Evolutionary conservation across 2,329 filamentous ascomycete species (phyloP), one percentile per base, ranked within the genome.

Genomic region (Penicillium oxalicum): DNA sequence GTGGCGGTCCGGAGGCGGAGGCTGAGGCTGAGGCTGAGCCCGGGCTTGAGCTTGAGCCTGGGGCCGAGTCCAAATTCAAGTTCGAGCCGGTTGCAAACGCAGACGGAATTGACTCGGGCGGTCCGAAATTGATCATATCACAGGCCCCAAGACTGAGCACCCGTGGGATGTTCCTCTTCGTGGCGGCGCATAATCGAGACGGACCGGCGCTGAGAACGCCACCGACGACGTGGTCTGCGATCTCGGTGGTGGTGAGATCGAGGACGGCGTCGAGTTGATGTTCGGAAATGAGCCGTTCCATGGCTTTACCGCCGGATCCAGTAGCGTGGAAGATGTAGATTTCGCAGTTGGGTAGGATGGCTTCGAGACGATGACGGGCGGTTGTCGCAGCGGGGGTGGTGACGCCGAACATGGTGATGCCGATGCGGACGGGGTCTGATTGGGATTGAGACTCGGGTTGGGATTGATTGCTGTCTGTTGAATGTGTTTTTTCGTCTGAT

Each of bases 321-420:
- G 84, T 87, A 2, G 84, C 84, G 58, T 87, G 84, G 60, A 88
- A 88, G 2, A 87, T 73, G 54, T 80, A 84, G 2, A 78, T 74
- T 55, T 87, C 83, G 43, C 79, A 73, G 2, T 61, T 61, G 45
- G 73, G 66, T 2, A 42, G 25, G 3, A 67, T 64, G 1, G 63
- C 51, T 44, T 79, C 72, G 0, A 87, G 70, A 40, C 77, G 65
- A 1, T 64, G 56, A 0, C 81, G 74, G 1, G 84, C 77, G 1
- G 63, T 66, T 40, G 83, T 77, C 0, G 83, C 83, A 9, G 77
- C 79, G 0, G 83, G 82, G 0, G 84, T 88, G 0, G 85, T 88
- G 5, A 88, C 83, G 2, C 85, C 84, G 59, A 87, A 88, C 84
- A 88, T 88, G 2, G 84, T 86, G 25, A 87, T 77, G 0, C 77